These are phyloP conservation scores for Debaryomyces nepalensis DNA, from an alignment of 1,139 yeast genomes.

Conservation along the genomic window DNA sequence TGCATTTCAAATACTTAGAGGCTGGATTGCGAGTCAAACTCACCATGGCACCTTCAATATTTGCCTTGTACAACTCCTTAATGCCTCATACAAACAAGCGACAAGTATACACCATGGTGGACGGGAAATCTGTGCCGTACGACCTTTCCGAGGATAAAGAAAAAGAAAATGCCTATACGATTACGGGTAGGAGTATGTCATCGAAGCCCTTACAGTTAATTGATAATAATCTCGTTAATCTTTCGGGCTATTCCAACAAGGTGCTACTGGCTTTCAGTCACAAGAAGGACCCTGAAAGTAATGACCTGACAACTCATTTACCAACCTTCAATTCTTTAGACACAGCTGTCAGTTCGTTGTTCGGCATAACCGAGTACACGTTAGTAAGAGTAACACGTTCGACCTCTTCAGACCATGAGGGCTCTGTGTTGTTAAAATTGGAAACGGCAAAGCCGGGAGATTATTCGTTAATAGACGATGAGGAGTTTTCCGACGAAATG, in stretches of 20 bases:
- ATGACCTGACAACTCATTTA: conserved; percentile 16
- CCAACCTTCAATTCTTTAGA: conserved; percentile 52
- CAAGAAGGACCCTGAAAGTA: conserved; percentile 9
- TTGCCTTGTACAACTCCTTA: conserved; percentile 47
- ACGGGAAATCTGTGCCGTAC: background rate
- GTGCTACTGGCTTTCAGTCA: conserved; percentile 36
- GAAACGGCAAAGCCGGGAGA: conserved; percentile 63
- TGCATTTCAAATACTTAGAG: conserved; percentile 57
- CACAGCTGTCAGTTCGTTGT: conserved; percentile 50
- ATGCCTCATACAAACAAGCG: conserved; percentile 37
- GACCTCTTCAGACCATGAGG: conserved; percentile 55
- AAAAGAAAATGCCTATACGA: conserved; percentile 6
- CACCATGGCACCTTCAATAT: conserved; percentile 49
- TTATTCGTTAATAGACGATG: conserved; percentile 51
- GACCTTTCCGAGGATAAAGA: conserved; percentile 15
- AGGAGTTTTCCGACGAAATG: conserved; percentile 49
- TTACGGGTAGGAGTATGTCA: conserved; percentile 15
- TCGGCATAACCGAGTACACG: conserved; percentile 46
- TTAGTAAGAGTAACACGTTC: conserved; percentile 58
- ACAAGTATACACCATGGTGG: conserved; percentile 16
- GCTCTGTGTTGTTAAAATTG: conserved; percentile 53
- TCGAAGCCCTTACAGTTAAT: conserved; percentile 39
- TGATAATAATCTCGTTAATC: conserved; percentile 41
- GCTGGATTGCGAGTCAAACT: conserved; percentile 56
- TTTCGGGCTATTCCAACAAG: conserved; percentile 41